Evolutionary conservation across 2,329 filamentous ascomycete genomes (phyloP), one percentile per base, ranked within the genome.

Genomic region (Xylariaceae sp.): DNA sequence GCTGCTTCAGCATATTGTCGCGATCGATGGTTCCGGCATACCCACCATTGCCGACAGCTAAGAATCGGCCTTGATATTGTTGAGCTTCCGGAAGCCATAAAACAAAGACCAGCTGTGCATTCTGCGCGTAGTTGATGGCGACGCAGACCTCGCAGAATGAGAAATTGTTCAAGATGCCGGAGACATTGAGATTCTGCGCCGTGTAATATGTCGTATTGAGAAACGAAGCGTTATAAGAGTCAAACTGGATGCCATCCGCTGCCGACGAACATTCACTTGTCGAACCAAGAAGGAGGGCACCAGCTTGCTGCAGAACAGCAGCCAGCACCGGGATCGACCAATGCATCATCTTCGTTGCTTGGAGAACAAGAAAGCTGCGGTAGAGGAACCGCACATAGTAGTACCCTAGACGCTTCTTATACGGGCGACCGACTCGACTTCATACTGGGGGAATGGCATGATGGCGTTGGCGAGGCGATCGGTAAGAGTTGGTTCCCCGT

Each of bases 11-110:
- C 38, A 55, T 42, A 4, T 44, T 39, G 9, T 28, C n/a, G 12
- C 50, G 36, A 19, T 46, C 42, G 19, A 56, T 43, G 12, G 43
- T 43, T 3, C 55, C 55, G 13, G 55, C 55, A 38, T 57, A 51
- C 9, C 55, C 55, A 6, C 49, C 45, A 34, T 57, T 55, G 1
- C 54, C 52, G 9, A 37, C 35, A 19, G 35, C 35, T 12, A 37
- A n/a, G 22, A 37, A 37, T n/a, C 35, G 35, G 35, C 16, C 17
- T 15, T 18, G 35, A 15, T 37, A 37, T 19, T 37, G 19, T n/a
- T n/a, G 24, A 12, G 7, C 13, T 4, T 37, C 35, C 15, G 35
- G 35, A 4, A 37, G 35, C 35, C 35, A 37, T n/a, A 37, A 19
- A 19, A 19, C 24, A 29, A 37, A 37, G 9, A 37, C 18, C n/a